Evolutionary conservation across 805 yeast species (phyloP), one percentile per base, ranked within the genome.

Genomic region (Wilhelminamyces savonicus): DNA sequence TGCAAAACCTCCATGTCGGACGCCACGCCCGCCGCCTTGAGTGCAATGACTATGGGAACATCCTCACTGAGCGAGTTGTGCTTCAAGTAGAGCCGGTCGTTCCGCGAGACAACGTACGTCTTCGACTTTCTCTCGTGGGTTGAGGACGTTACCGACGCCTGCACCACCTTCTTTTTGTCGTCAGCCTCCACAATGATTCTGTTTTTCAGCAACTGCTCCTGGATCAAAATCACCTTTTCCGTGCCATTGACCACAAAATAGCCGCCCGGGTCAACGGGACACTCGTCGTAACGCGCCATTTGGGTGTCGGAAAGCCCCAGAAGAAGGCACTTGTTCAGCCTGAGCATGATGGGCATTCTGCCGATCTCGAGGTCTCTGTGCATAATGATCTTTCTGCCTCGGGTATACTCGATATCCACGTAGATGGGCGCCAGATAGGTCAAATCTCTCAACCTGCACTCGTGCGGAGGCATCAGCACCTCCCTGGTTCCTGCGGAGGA

Each of bases 221-320:
- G 98, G 24, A 92, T 94, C 43, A 92, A 70, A 40, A 92, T 92
- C 26, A 92, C 98, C 55, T 92, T 92, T 48, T 92, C 98, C 0
- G 98, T 92, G 55, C 98, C 98, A 52, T 90, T 90, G 28, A 90
- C 97, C 50, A 90, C 84, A 50, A 92, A 92, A 52, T 92, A 92
- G 48, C 98, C 98, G 61, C 98, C 98, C 5, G 98, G 98, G 59
- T 92, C 98, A 28, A 92, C 66, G 0, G 98, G 98, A 58, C 98
- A 92, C 59, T 92, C 98, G 44, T 84, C 80, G 43, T 83, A 66
- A 16, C 62, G 62, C 0, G 98, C 97, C 97, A 92, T 90, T 44
- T 76, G 81, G 18, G 63, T 55, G 48, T 90, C 95, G 29, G 76
- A 67, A 27, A 82, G 77, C 13, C 87, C 94, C 38, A 76, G 76